These are phyloP conservation scores for Cercospora nicotianae DNA, from an alignment of 2,329 filamentous ascomycete species.

Conservation along the genomic window DNA sequence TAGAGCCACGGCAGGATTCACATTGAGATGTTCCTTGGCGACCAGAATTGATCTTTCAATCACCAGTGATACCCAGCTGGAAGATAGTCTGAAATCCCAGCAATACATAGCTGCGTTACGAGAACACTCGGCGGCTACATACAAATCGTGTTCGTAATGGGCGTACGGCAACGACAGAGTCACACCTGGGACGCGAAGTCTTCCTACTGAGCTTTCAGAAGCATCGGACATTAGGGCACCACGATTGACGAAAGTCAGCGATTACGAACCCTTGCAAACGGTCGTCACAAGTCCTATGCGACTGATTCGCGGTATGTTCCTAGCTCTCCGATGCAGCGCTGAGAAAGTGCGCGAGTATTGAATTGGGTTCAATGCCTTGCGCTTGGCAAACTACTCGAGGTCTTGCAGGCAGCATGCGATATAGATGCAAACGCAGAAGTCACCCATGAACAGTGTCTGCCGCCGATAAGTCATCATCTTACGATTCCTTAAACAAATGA, in stretches of 20 bases:
- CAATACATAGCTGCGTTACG: too few species aligned
- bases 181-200: not conserved
- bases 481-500: not conserved
- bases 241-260: not conserved
- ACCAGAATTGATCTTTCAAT: not conserved
- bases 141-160: not conserved
- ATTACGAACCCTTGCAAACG: not conserved
- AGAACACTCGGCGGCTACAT: not conserved
- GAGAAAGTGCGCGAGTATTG: not conserved
- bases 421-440: not conserved
- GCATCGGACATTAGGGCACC: not conserved
- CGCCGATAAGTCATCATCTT: not conserved
- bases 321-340: not conserved
- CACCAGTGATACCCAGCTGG: not conserved
- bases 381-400: not conserved
- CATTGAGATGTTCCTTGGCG: not conserved
- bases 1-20: not conserved
- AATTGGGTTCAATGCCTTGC: not conserved
- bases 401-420: not conserved
- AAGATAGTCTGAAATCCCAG: not conserved
- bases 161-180: not conserved
- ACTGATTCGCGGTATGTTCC: not conserved
- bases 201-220: not conserved
- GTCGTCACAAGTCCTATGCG: not conserved
- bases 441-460: not conserved